Percentiles rank a stretch among this genome's conserved stretches.
These are phyloP conservation scores for Rhodofomes roseus DNA, from an alignment of 1,284 basidiomycete genomes.

Conservation along the genomic window DNA sequence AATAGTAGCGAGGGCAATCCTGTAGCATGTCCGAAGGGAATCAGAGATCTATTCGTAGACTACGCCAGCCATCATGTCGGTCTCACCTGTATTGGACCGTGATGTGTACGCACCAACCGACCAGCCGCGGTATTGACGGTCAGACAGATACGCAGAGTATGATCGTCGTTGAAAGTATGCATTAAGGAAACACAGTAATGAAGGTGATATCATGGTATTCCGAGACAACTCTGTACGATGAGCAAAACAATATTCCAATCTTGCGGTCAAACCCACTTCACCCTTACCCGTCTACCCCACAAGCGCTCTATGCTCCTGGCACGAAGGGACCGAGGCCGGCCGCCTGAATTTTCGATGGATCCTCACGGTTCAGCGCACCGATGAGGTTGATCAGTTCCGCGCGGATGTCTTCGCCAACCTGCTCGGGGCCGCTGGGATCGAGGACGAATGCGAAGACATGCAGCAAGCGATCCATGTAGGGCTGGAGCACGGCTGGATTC, in stretches of 20 bases:
- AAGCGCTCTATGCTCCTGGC: conserved; percentile 9
- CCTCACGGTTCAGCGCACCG: conserved; percentile 68
- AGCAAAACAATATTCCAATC: neutral
- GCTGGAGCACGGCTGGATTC: conserved; percentile 67
- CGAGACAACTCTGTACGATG: neutral
- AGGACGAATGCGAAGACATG: conserved; percentile 84
- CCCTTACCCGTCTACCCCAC: neutral
- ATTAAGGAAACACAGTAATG: neutral
- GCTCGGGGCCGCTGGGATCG: conserved; percentile 67
- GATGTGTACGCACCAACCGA: too few species aligned
- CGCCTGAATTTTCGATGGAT: conserved; percentile 73
- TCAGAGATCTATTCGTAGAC: too few species aligned
- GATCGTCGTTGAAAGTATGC: neutral
- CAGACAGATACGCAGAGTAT: too few species aligned
- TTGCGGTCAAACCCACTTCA: neutral
- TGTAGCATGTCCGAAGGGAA: too few species aligned
- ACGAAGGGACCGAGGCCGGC: conserved; percentile 64
- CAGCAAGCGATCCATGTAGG: conserved; percentile 82
- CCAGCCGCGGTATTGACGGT: too few species aligned
- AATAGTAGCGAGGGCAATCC: too few species aligned
- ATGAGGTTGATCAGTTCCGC: conserved; percentile 77
- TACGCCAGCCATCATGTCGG: too few species aligned
- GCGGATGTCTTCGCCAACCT: conserved; percentile 76
- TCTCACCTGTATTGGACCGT: too few species aligned
- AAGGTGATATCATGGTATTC: neutral